Conservation (phyloP, 495 filamentous ascomycete species). For the Thermothielavioides terrestris region DNA sequence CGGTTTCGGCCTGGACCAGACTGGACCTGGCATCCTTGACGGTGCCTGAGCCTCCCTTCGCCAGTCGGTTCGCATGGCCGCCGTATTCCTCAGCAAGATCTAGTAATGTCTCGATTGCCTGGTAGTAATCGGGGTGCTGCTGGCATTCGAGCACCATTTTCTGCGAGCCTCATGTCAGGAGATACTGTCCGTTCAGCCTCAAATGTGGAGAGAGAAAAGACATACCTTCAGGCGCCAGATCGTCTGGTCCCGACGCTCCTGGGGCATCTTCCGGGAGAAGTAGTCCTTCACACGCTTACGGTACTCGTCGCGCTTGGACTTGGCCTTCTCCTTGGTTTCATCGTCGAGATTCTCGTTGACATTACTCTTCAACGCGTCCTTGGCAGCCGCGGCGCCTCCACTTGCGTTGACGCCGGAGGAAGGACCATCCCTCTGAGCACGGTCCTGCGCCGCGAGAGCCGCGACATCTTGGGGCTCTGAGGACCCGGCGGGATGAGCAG, state of each 20-base stretch:
- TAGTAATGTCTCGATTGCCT: constrained; percentile 79
- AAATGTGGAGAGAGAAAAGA: background rate
- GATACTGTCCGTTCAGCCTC: too few relatives aligned
- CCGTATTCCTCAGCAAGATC: constrained; percentile 78
- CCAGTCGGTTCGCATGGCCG: constrained; percentile 58
- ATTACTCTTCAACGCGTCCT: constrained; percentile 41
- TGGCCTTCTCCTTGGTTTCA: constrained; percentile 52
- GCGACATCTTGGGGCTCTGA: constrained; percentile 20
- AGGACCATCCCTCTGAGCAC: constrained; percentile 24
- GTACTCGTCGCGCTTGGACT: constrained; percentile 33
- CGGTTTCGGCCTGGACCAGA: constrained; percentile 62
- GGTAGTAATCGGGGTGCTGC: constrained; percentile 83
- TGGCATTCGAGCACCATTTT: constrained; percentile 98
- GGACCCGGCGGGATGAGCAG: constrained; percentile 22
- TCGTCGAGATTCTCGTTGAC: constrained; percentile 48
- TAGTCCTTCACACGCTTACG: constrained; percentile 61
- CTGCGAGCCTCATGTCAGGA: constrained; percentile 26
- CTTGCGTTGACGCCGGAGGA: constrained; percentile 46
- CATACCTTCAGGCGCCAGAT: constrained; percentile 75
- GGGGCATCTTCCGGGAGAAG: constrained; percentile 71
- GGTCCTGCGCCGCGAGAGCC: constrained; percentile 17
- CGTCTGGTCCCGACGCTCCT: constrained; percentile 88
- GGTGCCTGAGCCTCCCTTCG: constrained; percentile 52
- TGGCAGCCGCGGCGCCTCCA: constrained; percentile 41
- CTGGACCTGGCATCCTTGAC: constrained; percentile 61